Percentiles rank a stretch among this genome's conserved stretches.
Conservation (phyloP, 2,329 filamentous ascomycete species). For the Fusarium algeriense region DNA sequence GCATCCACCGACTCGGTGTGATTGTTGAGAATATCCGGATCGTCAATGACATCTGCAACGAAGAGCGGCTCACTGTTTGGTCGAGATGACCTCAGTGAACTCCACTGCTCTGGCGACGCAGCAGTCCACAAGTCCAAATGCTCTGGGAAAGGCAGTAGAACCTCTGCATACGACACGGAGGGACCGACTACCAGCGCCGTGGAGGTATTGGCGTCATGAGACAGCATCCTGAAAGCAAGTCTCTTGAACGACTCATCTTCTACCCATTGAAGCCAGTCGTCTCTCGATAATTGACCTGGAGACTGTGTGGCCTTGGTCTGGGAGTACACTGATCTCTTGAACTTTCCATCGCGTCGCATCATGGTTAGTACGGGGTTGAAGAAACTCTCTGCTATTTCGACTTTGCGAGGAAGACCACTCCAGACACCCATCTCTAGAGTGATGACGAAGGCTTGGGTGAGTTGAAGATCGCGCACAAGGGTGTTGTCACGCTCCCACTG, state of each 20-base stretch:
- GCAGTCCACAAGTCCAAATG: constrained; percentile 45
- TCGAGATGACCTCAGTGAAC: neutral
- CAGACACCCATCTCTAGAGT: constrained; percentile 52
- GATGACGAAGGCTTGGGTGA: constrained; percentile 52
- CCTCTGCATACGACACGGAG: constrained; percentile 50
- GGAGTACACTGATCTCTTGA: constrained; percentile 44
- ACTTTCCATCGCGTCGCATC: constrained; percentile 51
- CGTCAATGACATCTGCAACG: constrained; percentile 27
- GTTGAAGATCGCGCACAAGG: constrained; percentile 48
- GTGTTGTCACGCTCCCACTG: constrained; percentile 53
- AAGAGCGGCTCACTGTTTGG: neutral
- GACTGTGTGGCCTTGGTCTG: constrained; percentile 1
- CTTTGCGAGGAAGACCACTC: constrained; percentile 54
- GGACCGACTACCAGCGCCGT: constrained; percentile 48
- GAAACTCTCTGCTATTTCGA: constrained; percentile 57
- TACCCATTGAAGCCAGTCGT: constrained; percentile 48
- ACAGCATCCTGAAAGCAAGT: constrained; percentile 46
- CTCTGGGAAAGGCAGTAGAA: constrained; percentile 44
- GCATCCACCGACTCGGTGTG: constrained; percentile 18
- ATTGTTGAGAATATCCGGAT: constrained; percentile 40
- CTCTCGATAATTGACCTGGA: constrained; percentile 21
- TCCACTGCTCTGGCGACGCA: constrained; percentile 46
- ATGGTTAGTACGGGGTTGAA: constrained; percentile 54
- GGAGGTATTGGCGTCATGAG: constrained; percentile 49
- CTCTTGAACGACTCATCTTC: constrained; percentile 50